Base-by-base conservation (phyloP, 805 yeast genomes). In the Grigorovia humatica region DNA sequence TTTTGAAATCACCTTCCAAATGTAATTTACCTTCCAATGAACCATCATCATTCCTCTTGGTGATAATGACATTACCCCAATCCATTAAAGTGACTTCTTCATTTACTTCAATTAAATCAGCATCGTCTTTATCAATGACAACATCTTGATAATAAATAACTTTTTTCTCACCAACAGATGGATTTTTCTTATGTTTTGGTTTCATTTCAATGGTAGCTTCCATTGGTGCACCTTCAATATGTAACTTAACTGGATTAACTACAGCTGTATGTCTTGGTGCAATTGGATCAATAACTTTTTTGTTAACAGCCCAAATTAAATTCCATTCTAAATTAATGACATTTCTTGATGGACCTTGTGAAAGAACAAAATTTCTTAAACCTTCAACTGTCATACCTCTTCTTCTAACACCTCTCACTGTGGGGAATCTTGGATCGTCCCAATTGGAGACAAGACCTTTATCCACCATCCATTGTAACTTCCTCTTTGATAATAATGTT, bases 321-420 rank as follows among this genome's bases (percentile, higher is more conserved):
- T 85, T 85, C 99, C 99, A 93, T 70, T 93, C 99, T 67, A 93
- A 77, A 76, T 95, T 93, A 67, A 93, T 84, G 64, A 93, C 89
- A 75, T 93, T 93, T 74, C 85, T 88, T 47, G 98, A 91, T 43
- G 99, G 99, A 64, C 99, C 99, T 75, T 93, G 98, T 48, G 95
- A 79, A 55, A 93, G 76, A 59, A 93, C 86, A 64, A 93, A 93
- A 77, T 87, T 86, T 72, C 91, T 82, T 70, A 93, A 81, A 59
- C 98, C 99, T 75, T 93, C 97, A 57, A 93, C 95, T 43, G 96
- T 82, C 99, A 93, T 93, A 76, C 99, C 99, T 76, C 99, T 86
- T 78, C 99, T 84, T 77, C 97, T 88, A 50, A 91, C 96, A 76
- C 99, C 99, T 72, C 98, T 84, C 43, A 93, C 96, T 47, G 99